Percentiles rank a stretch among this genome's conserved stretches.
Evolutionary conservation across 2,329 filamentous ascomycete genomes (phyloP).

Genomic region (Ceratocystis ficicola): DNA sequence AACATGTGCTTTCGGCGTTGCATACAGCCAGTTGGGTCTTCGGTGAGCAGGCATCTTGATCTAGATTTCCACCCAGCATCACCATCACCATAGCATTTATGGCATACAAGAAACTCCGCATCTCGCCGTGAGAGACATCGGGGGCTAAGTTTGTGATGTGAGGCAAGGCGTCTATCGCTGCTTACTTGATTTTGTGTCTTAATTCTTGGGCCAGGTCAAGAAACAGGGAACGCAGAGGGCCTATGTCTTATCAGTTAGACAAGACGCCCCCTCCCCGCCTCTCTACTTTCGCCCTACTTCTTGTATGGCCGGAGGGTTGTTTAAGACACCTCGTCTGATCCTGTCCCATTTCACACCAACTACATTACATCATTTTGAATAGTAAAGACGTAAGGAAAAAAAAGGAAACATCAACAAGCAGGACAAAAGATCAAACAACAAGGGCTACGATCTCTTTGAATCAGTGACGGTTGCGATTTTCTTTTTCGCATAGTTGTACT

Average conservation of each 20-base stretch:
- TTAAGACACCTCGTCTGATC: background rate
- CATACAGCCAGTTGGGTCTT: no score
- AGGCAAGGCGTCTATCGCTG: background rate
- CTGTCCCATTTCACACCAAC: background rate
- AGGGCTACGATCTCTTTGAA: no score
- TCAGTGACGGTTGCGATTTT: no score
- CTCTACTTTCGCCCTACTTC: background rate
- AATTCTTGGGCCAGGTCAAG: background rate
- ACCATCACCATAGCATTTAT: background rate
- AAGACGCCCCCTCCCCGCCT: background rate
- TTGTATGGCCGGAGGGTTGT: background rate
- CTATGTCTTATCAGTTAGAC: background rate
- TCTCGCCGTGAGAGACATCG: no score
- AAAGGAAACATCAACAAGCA: no score
- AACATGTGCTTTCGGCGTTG: no score
- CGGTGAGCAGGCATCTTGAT: no score
- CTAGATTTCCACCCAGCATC: no score
- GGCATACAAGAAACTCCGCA: background rate
- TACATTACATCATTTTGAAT: background rate
- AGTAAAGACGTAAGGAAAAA: no score
- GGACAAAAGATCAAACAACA: no score
- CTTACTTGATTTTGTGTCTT: background rate
- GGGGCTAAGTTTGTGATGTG: background rate
- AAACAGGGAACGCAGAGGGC: background rate
- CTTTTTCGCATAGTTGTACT: no score